phyloP scores from a whole-genome alignment of 1,284 basidiomycete species.

The Entoloma clypeatum region DNA sequence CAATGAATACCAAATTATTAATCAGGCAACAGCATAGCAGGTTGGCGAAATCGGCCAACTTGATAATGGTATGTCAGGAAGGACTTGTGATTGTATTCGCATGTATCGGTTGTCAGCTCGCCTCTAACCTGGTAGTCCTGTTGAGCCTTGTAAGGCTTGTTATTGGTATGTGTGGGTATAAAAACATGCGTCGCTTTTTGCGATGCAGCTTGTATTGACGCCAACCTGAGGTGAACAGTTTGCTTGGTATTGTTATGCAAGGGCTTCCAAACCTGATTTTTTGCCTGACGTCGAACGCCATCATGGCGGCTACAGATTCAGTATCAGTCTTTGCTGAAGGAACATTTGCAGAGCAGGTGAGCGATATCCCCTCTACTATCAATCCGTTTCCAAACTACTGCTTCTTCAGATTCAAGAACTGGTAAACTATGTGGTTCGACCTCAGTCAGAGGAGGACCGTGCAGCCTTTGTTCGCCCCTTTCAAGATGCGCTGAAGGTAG shows the following conservation, averaged over 20 bases:
- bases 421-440: slow-evolving; percentile 70
- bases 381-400: slow-evolving; percentile 15
- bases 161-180: neutral
- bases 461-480: slow-evolving; percentile 63
- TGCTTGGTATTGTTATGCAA: slow-evolving; percentile 34
- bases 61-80: too few relatives aligned
- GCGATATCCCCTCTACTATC: slow-evolving; percentile 10
- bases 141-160: too few relatives aligned
- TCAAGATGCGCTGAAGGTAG: slow-evolving; percentile 52
- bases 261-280: slow-evolving; percentile 23
- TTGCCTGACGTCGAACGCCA: slow-evolving; percentile 18
- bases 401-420: slow-evolving; percentile 70
- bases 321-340: slow-evolving; percentile 86
- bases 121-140: too few relatives aligned
- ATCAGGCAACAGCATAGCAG: too few relatives aligned
- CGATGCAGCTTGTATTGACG: neutral
- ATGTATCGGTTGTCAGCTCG: too few relatives aligned
- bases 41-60: too few relatives aligned
- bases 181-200: neutral
- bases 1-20: too few relatives aligned
- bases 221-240: too few relatives aligned
- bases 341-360: slow-evolving; percentile 83
- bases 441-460: slow-evolving; percentile 66
- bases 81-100: too few relatives aligned
- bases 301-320: slow-evolving; percentile 58